Base-by-base conservation (phyloP, 75 land plant genomes). In the Larix kaempferi region DNA sequence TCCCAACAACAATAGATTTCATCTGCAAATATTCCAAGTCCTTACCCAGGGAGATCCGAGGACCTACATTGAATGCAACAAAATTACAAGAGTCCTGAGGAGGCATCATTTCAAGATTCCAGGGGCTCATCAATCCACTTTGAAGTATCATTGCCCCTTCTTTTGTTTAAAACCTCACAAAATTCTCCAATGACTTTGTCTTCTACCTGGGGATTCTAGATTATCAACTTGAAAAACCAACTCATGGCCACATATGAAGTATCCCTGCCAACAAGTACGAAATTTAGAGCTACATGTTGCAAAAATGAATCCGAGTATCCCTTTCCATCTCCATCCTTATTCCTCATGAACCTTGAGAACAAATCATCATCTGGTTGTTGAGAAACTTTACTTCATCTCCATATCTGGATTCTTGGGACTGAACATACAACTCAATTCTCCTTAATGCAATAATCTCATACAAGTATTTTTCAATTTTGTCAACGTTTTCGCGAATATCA, bases 191-290 rank as follows among this genome's bases (percentile, higher is more conserved):
- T 12, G 49, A 85, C 66, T 72, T 78, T 82, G 37, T 77, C 83
- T 71, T 92, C 92, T 16, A 86, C 87, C 12, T 4, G 2, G 2
- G 88, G 94, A 80, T 92, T 62, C 55, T 77, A 79, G 4, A 66
- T 66, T 33, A 92, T 52, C 44, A 89, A 66, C 85, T 84, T 88
- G 82, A 91, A 91, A 80, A 91, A 91, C 93, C 93, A 91, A 56
- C 82, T 82, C 39, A 91, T 80, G 6, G 87, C 90, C n/a, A 87
- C 87, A 12, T 89, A 87, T 35, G 91, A 80, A 61, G 91, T 89
- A 80, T 89, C 94, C 52, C 94, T 86, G 12, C 94, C 91, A 1
- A 91, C 94, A n/a, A 92, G 85, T 81, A 92, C 79, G 88, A 92
- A 89, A 57, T 71, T 81, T 3, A 81, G 13, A 65, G 64, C 69